A percentile compares a stretch with the other conserved stretches of the same genome.
These are phyloP conservation scores for Lipomyces kockii DNA, from an alignment of 805 yeast genomes.

Conservation along the genomic window DNA sequence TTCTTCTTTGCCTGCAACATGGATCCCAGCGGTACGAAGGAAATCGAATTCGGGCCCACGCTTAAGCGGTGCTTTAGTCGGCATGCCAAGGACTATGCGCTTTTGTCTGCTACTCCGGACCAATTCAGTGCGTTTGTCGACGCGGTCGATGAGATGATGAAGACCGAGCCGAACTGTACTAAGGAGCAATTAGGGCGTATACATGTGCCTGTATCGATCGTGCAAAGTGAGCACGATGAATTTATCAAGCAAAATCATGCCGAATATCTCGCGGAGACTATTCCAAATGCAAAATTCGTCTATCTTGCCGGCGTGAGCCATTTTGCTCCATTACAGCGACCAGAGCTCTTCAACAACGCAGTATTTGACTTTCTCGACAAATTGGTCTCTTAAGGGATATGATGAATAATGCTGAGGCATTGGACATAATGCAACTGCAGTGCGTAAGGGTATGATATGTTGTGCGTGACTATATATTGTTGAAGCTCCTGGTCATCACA, in stretches of 20 bases:
- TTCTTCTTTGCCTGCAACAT: slow-evolving; percentile 6
- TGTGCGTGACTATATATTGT: too few relatives aligned
- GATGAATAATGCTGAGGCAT: too few relatives aligned
- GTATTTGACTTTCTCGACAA: not conserved
- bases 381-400: not conserved
- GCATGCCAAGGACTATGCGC: slow-evolving; percentile 7
- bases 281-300: slow-evolving; percentile 1
- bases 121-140: slow-evolving; percentile 1
- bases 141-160: not conserved
- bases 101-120: not conserved
- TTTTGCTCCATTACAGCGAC: slow-evolving; percentile 7
- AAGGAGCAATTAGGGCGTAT: not conserved
- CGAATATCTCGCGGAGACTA: not conserved
- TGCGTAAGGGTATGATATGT: too few relatives aligned
- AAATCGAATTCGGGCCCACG: not conserved
- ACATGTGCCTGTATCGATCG: not conserved
- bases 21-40: slow-evolving; percentile 10
- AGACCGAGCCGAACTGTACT: slow-evolving; percentile 1
- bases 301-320: not conserved
- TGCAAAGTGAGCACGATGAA: slow-evolving; percentile 6
- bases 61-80: slow-evolving; percentile 1
- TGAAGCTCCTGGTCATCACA: too few relatives aligned
- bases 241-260: slow-evolving; percentile 3
- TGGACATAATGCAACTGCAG: too few relatives aligned
- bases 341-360: not conserved